Conservation (phyloP, 2,329 filamentous ascomycete genomes). For the Fusarium transvaalense region DNA sequence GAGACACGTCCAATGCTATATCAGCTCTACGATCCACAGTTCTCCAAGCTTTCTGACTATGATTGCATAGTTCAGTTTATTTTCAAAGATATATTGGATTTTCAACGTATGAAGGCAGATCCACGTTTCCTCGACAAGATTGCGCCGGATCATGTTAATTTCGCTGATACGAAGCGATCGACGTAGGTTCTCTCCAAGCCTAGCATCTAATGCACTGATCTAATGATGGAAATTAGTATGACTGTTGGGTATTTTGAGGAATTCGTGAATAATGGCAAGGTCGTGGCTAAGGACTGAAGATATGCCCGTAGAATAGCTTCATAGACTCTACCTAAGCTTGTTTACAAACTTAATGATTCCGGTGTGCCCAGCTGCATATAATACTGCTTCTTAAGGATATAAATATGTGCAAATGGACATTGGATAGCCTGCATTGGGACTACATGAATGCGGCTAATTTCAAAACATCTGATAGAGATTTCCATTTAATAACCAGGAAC, state of each 20-base stretch:
- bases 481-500: no score
- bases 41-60: constrained; percentile 5
- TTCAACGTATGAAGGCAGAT: constrained; percentile 1
- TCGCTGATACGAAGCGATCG: constrained; percentile 15
- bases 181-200: background rate
- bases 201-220: background rate
- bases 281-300: background rate
- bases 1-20: background rate
- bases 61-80: constrained; percentile 20
- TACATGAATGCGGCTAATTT: no score
- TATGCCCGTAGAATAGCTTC: background rate
- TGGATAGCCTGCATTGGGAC: no score
- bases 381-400: no score
- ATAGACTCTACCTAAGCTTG: background rate
- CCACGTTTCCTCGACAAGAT: background rate
- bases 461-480: no score
- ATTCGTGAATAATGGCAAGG: constrained; percentile 8
- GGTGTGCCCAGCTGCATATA: no score
- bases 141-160: constrained; percentile 15
- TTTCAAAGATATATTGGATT: constrained; percentile 11
- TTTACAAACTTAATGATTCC: no score
- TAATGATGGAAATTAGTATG: background rate
- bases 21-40: constrained; percentile 8
- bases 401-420: no score
- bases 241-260: constrained; percentile 12